Evolutionary conservation across 441 rosid genomes (phyloP), one percentile per base, ranked within the genome.

Genomic region (Rhodomyrtus psidioides): DNA sequence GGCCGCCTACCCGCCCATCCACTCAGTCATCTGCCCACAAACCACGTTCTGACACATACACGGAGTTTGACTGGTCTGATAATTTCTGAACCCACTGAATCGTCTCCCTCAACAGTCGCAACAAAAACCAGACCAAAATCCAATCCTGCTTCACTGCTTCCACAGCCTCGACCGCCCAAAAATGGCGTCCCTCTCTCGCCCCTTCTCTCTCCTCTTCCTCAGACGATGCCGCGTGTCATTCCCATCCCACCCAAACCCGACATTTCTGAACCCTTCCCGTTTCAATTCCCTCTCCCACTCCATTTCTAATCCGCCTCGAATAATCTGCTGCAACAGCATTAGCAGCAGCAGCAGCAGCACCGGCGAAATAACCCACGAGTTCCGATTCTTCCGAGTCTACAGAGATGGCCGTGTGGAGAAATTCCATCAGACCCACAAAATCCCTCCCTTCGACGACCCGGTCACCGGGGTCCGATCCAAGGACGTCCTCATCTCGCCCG

Each of bases 341-440:
- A 30, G 46, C 76, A 65, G 26, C 44, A 4, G 16, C 53, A 53
- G 46, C 75, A 4, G 16, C 53, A 30, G 0, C 81, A 6, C 30
- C 57, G 24, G 79, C 53, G 86, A 83, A 57, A 74, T 87, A n/a
- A 86, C 88, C 54, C 88, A 84, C 21, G 86, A 83, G 54, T 87
- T 87, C 86, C 88, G 81, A 39, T 87, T 87, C 84, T 87, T 87
- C 84, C 76, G 88, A 7, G 88, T 87, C 27, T 84, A 55, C 88
- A 76, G 49, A 51, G 86, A 87, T 30, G 88, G 86, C 83, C 86
- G 86, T 19, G 39, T 83, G 84, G 60, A 87, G 83, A 57, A 53
- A 49, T 87, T 60, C 81, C 86, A 53, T 16, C 84, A 49, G 39
- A 82, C 81, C n/a, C 54, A 39, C 60, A 57, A 75, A 53, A 81